Percentiles rank a stretch among this genome's conserved stretches.
These are phyloP conservation scores for Karstenula rhodostoma DNA, from an alignment of 2,329 filamentous ascomycete species.

Conservation along the genomic window DNA sequence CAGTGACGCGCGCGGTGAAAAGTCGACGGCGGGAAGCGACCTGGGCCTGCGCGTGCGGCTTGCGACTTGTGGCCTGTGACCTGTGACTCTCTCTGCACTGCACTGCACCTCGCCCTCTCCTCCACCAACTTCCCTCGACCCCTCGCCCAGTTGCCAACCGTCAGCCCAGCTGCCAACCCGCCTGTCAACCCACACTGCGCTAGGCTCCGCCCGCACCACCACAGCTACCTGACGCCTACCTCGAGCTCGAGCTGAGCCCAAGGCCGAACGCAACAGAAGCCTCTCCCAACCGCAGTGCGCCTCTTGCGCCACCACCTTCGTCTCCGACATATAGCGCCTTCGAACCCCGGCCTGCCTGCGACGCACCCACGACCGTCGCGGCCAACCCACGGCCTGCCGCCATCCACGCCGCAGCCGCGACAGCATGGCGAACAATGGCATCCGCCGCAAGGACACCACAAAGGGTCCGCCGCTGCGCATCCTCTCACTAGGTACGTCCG, in stretches of 20 bases:
- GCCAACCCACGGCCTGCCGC: slow-evolving; percentile 11
- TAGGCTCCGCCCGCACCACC: background rate
- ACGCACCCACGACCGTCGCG: slow-evolving; percentile 13
- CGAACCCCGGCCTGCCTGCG: slow-evolving; percentile 18
- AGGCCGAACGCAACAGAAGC: background rate
- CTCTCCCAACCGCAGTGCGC: slow-evolving; percentile 5
- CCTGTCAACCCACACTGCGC: slow-evolving; percentile 15
- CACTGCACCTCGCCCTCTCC: slow-evolving; percentile 11
- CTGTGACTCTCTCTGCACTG: too few relatives aligned
- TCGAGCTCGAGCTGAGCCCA: slow-evolving; percentile 11
- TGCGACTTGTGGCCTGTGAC: slow-evolving; percentile 9
- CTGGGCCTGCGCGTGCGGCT: slow-evolving; percentile 15
- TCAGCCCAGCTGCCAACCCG: slow-evolving; percentile 23
- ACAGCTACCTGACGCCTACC: slow-evolving; percentile 13
- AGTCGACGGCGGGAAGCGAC: background rate
- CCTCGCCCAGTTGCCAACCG: slow-evolving; percentile 25
- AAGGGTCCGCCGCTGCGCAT: slow-evolving; percentile 93
- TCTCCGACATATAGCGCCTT: slow-evolving; percentile 16
- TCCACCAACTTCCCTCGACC: slow-evolving; percentile 7
- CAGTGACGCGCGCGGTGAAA: slow-evolving; percentile 19
- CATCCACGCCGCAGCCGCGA: slow-evolving; percentile 21
- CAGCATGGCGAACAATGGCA: slow-evolving; percentile 47
- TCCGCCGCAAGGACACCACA: slow-evolving; percentile 91
- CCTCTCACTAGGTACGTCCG: slow-evolving; percentile 79
- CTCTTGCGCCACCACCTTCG: slow-evolving; percentile 8